Conservation (phyloP, 2,329 filamentous ascomycete species). For the Tolypocladium amazonense region DNA sequence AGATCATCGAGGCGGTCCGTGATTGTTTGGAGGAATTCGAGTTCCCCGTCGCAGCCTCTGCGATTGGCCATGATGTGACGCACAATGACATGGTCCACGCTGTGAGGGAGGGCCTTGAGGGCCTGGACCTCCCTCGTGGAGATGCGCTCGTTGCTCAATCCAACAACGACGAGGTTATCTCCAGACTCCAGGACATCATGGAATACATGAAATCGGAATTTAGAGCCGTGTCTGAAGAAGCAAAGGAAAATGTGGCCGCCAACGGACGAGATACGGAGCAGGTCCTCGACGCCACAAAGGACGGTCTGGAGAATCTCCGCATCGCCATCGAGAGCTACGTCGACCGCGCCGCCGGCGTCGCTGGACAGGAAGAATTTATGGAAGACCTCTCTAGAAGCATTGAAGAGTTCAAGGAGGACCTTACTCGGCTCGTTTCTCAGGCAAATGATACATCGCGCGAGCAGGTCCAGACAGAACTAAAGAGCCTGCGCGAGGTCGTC, state of each 20-base stretch:
- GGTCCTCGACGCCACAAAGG: conserved; percentile 76
- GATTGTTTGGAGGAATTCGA: conserved; percentile 83
- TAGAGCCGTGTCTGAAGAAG: conserved; percentile 47
- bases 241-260: conserved; percentile 69
- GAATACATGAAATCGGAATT: conserved; percentile 49
- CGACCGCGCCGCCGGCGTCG: conserved; percentile 56
- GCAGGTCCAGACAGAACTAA: conserved; percentile 71
- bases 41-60: conserved; percentile 52
- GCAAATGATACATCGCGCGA: conserved; percentile 40
- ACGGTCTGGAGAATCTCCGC: conserved; percentile 73
- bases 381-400: conserved; percentile 55
- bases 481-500: conserved; percentile 68
- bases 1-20: conserved; percentile 72
- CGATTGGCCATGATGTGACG: conserved; percentile 40
- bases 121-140: conserved; percentile 33
- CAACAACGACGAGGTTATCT: conserved; percentile 39
- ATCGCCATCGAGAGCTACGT: conserved; percentile 74
- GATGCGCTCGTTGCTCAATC: conserved; percentile 29
- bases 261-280: conserved; percentile 79
- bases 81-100: conserved; percentile 54
- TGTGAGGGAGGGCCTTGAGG: conserved; percentile 47
- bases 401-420: conserved; percentile 56
- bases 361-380: conserved; percentile 69
- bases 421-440: conserved; percentile 48
- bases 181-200: conserved; percentile 55